A percentile compares a stretch with the other conserved stretches of the same genome.
These are phyloP conservation scores for Cubamyces lactineus DNA, from an alignment of 768 basidiomycete genomes.

Conservation along the genomic window DNA sequence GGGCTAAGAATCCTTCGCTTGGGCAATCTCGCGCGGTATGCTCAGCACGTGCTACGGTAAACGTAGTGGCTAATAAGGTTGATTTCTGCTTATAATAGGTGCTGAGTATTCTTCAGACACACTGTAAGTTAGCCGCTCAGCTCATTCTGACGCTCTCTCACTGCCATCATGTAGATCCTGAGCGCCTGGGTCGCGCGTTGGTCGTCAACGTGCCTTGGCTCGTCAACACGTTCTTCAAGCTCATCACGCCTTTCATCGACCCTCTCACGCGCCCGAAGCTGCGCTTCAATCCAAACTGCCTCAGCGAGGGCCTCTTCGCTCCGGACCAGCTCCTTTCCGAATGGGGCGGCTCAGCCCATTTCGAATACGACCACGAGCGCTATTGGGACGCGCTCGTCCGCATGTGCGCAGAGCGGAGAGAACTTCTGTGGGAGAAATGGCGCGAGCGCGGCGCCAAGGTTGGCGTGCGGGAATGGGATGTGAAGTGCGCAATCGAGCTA, in stretches of 20 bases:
- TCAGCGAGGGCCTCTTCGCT: conserved; percentile 69
- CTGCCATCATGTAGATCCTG: conserved; percentile 53
- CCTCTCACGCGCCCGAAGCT: conserved; percentile 78
- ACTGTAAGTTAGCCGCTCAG: conserved; percentile 42
- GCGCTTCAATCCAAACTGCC: conserved; percentile 70
- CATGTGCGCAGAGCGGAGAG: conserved; percentile 54
- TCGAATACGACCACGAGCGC: conserved; percentile 72
- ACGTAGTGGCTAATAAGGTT: neutral
- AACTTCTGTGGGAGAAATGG: conserved; percentile 64
- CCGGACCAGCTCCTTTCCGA: conserved; percentile 70
- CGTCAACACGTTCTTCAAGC: conserved; percentile 72
- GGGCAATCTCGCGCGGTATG: conserved; percentile 42
- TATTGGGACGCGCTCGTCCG: conserved; percentile 73
- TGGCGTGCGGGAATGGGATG: conserved; percentile 80
- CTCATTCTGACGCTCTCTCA: neutral
- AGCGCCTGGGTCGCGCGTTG: conserved; percentile 75
- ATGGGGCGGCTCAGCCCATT: conserved; percentile 70
- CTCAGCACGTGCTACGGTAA: neutral
- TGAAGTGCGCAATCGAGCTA: conserved; percentile 47
- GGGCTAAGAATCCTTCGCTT: conserved; percentile 59
- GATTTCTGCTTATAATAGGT: conserved; percentile 19
- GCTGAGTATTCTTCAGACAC: conserved; percentile 67
- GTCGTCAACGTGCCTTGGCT: conserved; percentile 84
- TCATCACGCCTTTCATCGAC: conserved; percentile 83
- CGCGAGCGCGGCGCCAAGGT: conserved; percentile 63